These are phyloP conservation scores for Diaporthe aspalathi DNA, from an alignment of 2,329 filamentous ascomycete species.

Conservation along the genomic window DNA sequence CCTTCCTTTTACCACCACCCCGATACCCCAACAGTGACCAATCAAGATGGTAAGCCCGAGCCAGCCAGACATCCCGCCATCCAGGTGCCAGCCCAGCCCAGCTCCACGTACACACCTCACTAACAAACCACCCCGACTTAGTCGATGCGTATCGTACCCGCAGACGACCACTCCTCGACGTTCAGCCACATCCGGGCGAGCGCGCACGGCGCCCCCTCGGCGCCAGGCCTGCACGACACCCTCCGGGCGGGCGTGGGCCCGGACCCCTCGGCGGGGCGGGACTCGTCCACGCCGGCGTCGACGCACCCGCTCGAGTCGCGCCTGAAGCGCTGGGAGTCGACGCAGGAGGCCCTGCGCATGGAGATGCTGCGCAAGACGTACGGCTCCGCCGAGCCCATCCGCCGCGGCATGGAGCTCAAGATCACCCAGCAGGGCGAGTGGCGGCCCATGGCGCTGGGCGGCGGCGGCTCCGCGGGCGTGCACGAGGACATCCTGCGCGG, in stretches of 20 bases:
- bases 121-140: conserved; percentile 51
- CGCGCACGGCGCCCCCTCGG: conserved; percentile 83
- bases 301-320: conserved; percentile 92
- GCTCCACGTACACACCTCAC: conserved; percentile 34
- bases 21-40: conserved; percentile 37
- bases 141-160: conserved; percentile 91
- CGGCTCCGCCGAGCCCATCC: conserved; percentile 91
- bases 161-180: conserved; percentile 72
- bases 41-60: conserved; percentile 61
- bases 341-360: conserved; percentile 90
- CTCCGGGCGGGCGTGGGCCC: conserved; percentile 85
- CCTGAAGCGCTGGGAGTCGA: conserved; percentile 88
- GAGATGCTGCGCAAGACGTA: conserved; percentile 86
- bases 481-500: conserved; percentile 92
- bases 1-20: conserved; percentile 24
- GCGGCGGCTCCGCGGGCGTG: conserved; percentile 70
- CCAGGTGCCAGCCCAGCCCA: conserved; percentile 7
- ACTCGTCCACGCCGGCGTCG: conserved; percentile 64
- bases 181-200: conserved; percentile 69
- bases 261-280: conserved; percentile 57
- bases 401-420: conserved; percentile 94
- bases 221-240: conserved; percentile 92
- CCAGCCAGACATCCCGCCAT: background rate
- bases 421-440: conserved; percentile 85
- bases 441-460: conserved; percentile 77